phyloP scores from a whole-genome alignment of 352 stramenopile genomes.

The Phytophthora brassicae region DNA sequence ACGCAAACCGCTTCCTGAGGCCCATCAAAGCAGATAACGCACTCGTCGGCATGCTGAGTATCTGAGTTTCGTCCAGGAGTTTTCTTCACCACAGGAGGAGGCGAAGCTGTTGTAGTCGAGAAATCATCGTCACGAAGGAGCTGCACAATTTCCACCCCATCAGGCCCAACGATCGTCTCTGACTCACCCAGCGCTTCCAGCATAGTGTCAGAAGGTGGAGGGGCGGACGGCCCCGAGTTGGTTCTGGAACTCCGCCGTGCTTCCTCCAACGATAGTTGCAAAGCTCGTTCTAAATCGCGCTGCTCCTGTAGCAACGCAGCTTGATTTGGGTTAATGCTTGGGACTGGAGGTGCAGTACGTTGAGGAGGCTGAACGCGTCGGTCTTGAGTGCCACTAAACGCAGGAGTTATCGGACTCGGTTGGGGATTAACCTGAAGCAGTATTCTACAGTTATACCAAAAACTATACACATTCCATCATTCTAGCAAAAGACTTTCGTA shows the following conservation, averaged over 20 bases:
- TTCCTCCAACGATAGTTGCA: constrained; percentile 64
- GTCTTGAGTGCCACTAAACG: constrained; percentile 18
- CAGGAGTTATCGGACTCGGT: constrained; percentile 26
- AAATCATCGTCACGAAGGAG: constrained; percentile 37
- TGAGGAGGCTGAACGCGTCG: constrained; percentile 3
- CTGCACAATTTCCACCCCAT: constrained; percentile 85
- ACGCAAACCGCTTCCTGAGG: constrained; percentile 77
- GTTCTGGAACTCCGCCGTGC: constrained; percentile 33
- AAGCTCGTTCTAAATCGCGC: constrained; percentile 53
- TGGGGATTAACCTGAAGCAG: constrained; percentile 22
- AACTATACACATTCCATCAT: background rate
- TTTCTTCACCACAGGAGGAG: constrained; percentile 13
- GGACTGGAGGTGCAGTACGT: constrained; percentile 1
- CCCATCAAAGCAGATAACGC: constrained; percentile 84
- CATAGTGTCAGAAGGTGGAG: constrained; percentile 38
- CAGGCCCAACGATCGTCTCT: constrained; percentile 50
- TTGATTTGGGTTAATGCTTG: constrained; percentile 14
- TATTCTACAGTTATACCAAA: constrained; percentile 4
- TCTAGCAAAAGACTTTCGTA: constrained; percentile 18
- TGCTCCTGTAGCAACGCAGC: constrained; percentile 50
- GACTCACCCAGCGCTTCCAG: constrained; percentile 40
- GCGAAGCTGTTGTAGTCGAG: constrained; percentile 15
- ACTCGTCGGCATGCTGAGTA: constrained; percentile 43
- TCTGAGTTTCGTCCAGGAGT: constrained; percentile 1
- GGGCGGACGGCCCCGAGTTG: constrained; percentile 25